Conservation (phyloP, 2,329 filamentous ascomycete species). For the Botryotinia calthae region DNA sequence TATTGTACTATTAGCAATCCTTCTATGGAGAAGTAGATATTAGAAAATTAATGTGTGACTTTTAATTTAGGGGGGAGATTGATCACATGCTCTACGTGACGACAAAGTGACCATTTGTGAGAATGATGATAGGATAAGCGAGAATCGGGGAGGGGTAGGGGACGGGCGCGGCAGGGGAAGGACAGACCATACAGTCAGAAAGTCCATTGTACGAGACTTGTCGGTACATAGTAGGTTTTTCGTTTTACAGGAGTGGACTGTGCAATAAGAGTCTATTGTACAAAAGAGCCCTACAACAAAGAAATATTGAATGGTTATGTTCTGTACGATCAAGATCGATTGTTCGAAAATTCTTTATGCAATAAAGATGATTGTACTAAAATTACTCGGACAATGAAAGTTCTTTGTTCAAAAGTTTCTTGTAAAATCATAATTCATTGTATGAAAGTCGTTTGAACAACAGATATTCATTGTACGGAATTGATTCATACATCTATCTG, state of each 20-base stretch:
- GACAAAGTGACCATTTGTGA: background rate
- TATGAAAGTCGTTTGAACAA: background rate
- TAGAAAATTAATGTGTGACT: background rate
- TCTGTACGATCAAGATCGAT: background rate
- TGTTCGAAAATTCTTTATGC: background rate
- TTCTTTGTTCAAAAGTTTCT: background rate
- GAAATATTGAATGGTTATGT: background rate
- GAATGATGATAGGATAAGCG: background rate
- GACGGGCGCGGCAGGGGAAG: too few relatives aligned
- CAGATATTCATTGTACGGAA: background rate
- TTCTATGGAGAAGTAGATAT: background rate
- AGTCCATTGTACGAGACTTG: background rate
- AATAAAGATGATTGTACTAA: background rate
- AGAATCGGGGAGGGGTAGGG: background rate
- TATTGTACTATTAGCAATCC: background rate
- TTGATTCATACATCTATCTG: background rate
- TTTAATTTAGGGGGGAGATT: background rate
- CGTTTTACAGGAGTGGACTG: background rate
- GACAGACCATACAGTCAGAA: fast-evolving
- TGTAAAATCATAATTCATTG: background rate
- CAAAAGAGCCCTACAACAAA: background rate
- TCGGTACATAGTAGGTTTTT: fast-evolving
- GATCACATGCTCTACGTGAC: background rate
- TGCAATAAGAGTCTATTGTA: background rate
- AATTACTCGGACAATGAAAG: background rate